Conservation (phyloP, 2,329 filamentous ascomycete species). For the Sclerotinia subarctica region DNA sequence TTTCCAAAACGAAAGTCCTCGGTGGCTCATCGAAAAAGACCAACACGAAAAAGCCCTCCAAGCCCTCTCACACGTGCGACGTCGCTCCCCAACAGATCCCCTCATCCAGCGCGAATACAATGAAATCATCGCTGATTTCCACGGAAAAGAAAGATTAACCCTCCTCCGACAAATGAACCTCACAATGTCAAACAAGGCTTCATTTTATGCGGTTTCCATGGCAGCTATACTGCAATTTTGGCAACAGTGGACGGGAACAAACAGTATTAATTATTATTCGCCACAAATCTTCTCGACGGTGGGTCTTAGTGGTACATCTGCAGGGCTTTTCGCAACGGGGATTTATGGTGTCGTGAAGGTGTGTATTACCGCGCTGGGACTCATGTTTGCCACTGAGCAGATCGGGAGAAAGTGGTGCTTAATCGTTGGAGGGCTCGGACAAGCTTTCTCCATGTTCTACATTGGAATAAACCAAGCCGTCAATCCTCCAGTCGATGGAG, state of each 20-base stretch:
- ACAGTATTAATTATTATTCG: constrained; percentile 57
- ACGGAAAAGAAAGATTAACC: constrained; percentile 46
- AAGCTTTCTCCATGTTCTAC: constrained; percentile 61
- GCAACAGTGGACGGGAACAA: constrained; percentile 62
- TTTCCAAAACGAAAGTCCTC: constrained; percentile 56
- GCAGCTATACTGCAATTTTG: constrained; percentile 53
- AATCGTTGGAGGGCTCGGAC: constrained; percentile 53
- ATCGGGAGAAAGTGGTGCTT: constrained; percentile 58
- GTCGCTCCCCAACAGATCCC: constrained; percentile 49
- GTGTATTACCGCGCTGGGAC: constrained; percentile 58
- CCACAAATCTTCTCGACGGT: constrained; percentile 65
- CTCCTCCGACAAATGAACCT: constrained; percentile 40
- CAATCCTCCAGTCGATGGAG: constrained; percentile 45
- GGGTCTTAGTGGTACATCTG: constrained; percentile 55
- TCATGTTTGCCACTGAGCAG: constrained; percentile 61
- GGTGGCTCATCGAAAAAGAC: constrained; percentile 64
- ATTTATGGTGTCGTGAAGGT: constrained; percentile 70
- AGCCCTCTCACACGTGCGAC: constrained; percentile 52
- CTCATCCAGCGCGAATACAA: constrained; percentile 50
- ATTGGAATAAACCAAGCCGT: constrained; percentile 55
- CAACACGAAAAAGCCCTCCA: constrained; percentile 59
- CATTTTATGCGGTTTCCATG: constrained; percentile 44
- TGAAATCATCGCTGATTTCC: constrained; percentile 47
- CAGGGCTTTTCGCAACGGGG: constrained; percentile 66
- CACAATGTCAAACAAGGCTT: constrained; percentile 25